These are phyloP conservation scores for Pisolithus microcarpus DNA, from an alignment of 768 basidiomycete species.

Conservation along the genomic window DNA sequence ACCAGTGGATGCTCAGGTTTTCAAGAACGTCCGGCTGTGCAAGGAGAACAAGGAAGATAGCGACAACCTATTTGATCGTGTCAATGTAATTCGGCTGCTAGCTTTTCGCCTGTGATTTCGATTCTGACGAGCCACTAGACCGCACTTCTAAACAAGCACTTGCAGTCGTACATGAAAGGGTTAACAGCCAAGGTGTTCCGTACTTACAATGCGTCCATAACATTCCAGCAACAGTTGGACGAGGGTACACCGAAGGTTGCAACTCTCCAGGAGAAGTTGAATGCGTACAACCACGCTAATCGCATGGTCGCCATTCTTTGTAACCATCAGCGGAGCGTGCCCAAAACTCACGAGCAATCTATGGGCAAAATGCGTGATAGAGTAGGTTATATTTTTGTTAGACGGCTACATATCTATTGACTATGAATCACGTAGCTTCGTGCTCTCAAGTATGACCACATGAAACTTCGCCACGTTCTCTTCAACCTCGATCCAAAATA, in stretches of 20 bases:
- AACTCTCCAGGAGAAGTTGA: slow-evolving; percentile 90
- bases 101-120: slow-evolving; percentile 8
- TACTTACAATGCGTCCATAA: slow-evolving; percentile 98
- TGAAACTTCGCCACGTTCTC: slow-evolving; percentile 89
- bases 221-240: slow-evolving; percentile 88
- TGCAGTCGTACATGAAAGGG: slow-evolving; percentile 92
- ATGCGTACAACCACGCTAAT: slow-evolving; percentile 96
- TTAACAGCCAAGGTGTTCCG: slow-evolving; percentile 99
- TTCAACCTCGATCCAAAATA: slow-evolving; percentile 71
- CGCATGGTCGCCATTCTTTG: slow-evolving; percentile 95
- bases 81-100: slow-evolving; percentile 49
- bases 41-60: slow-evolving; percentile 86
- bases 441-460: slow-evolving; percentile 89
- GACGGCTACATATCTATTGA: slow-evolving; percentile 1
- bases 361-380: slow-evolving; percentile 94
- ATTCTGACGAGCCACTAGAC: slow-evolving; percentile 46
- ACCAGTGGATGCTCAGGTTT: slow-evolving; percentile 83
- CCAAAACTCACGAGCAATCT: slow-evolving; percentile 86
- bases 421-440: slow-evolving; percentile 57
- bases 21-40: slow-evolving; percentile 97
- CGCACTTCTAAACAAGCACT: slow-evolving; percentile 79
- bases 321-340: slow-evolving; percentile 95
- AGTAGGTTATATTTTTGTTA: slow-evolving; percentile 38
- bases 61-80: slow-evolving; percentile 90
- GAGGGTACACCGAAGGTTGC: slow-evolving; percentile 59